phyloP scores from a whole-genome alignment of 176 grass and related monocot species.

The Otatea glauca region DNA sequence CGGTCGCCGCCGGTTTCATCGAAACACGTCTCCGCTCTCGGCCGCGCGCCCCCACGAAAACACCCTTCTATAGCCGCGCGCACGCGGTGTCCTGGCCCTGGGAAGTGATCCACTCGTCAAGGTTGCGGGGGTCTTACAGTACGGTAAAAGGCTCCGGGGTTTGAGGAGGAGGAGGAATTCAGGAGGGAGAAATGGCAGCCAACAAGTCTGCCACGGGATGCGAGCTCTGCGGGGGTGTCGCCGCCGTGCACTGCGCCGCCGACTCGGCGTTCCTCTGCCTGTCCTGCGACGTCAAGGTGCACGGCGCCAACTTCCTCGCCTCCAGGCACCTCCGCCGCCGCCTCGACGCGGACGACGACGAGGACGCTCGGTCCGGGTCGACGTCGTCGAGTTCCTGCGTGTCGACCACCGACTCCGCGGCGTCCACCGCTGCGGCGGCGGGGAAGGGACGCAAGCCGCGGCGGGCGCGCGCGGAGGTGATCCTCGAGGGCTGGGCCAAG shows the following conservation, averaged over 20 bases:
- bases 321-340: constrained; percentile 69
- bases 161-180: neutral
- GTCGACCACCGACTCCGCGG: constrained; percentile 50
- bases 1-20: constrained; percentile 25
- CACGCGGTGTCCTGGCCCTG: neutral
- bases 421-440: neutral
- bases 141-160: neutral
- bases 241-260: constrained; percentile 82
- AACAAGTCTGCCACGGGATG: constrained; percentile 38
- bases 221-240: constrained; percentile 62
- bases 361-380: neutral
- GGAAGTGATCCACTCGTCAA: neutral
- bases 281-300: constrained; percentile 76
- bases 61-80: neutral
- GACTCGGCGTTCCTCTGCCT: constrained; percentile 83
- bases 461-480: constrained; percentile 31
- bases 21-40: neutral
- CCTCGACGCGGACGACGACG: neutral
- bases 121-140: neutral
- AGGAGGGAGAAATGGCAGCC: constrained; percentile 1
- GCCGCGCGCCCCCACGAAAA: neutral
- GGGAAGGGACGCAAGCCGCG: neutral
- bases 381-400: constrained; percentile 52
- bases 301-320: constrained; percentile 92
- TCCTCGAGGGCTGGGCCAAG: constrained; percentile 51